Base-by-base conservation (phyloP, 805 yeast species). In the Zygosaccharomyces gambellarensis region DNA sequence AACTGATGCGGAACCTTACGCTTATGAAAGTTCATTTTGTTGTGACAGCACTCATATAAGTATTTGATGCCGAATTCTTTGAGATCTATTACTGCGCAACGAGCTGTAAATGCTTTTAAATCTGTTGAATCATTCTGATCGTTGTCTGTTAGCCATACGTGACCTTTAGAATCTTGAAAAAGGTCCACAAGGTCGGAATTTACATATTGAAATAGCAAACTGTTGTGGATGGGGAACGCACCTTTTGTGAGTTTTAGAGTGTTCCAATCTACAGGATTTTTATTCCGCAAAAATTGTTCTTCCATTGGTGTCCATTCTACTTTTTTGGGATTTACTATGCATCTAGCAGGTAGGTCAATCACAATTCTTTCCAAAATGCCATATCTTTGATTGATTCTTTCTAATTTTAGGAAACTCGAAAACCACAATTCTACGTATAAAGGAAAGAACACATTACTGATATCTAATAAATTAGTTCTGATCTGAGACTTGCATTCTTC, bases 341-440 rank as follows among this genome's bases (percentile, higher is more conserved):
- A 14, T 23, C 17, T 25, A 7, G 47, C 23, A 8, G 30, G 36
- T 21, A 44, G 14, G 25, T 44, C 31, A 19, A 34, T 36, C 11
- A 48, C 45, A 27, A 48, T 17, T 7, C 36, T 32, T 12, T 38
- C 32, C 44, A 41, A 19, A n/a, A 31, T 30, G 3, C 41, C 41
- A 36, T 42, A 44, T 10, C 34, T 31, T 21, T 30, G 27, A 21
- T 22, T 21, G 11, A 42, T 42, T 7, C 11, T 30, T 21, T 29
- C 22, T 10, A 42, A 34, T 9, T 4, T 2, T 17, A n/a, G 25
- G 17, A 30, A 30, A 8, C 5, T 21, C 29, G 23, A 19, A 42
- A 42, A 30, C 45, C 52, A 45, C n/a, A 40, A 36, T 39, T 42
- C 27, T 29, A 41, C 19, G 30, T 41, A 36, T 12, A 28, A n/a